Base-by-base conservation (phyloP, 1,139 yeast species). In the Yamadazyma spencermartinsiae region DNA sequence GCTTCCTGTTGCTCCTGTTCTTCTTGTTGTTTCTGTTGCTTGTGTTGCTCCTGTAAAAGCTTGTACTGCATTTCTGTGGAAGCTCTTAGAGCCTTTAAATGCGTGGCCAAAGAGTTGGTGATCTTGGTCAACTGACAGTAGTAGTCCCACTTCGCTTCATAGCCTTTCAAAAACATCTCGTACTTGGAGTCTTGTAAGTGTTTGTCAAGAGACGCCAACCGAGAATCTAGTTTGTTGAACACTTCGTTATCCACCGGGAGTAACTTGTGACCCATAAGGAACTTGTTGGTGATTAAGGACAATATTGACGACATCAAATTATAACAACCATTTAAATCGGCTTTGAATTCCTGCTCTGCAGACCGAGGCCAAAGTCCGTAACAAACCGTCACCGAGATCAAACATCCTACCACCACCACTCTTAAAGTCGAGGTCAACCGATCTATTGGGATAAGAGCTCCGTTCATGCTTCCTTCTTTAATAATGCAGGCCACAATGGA, bases 391-490 rank as follows among this genome's bases (percentile, higher is more conserved):
- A 80, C 79, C 0, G 89, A 74, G 2, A 84, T 69, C 2, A 70
- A 32, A 34, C 86, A 79, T 0, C 96, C 96, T 1, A 74, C 60
- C 12, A 70, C 58, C 12, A 84, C 88, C 45, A 86, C 81, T 41
- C 64, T 54, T 35, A 83, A 74, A 10, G 82, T 75, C 28, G 83
- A 76, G 25, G 64, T 46, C 24, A 86, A 64, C 48, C 84, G 71
- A 20, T 63, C 65, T 42, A 80, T 55, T 0, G 90, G 86, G n/a
- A 86, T 68, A 12, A 58, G 58, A 9, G 82, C 81, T 0, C 80
- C 72, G 51, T 84, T 84, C 33, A 76, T 62, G 33, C 85, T 76
- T 10, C 90, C 92, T 53, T 86, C 95, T 51, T 83, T 82, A n/a
- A 86, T 78, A 31, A 86, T 72, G 45, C 87, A 81, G 0, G 89